Conservation (phyloP, 1,284 basidiomycete genomes). For the Naganishia albida region DNA sequence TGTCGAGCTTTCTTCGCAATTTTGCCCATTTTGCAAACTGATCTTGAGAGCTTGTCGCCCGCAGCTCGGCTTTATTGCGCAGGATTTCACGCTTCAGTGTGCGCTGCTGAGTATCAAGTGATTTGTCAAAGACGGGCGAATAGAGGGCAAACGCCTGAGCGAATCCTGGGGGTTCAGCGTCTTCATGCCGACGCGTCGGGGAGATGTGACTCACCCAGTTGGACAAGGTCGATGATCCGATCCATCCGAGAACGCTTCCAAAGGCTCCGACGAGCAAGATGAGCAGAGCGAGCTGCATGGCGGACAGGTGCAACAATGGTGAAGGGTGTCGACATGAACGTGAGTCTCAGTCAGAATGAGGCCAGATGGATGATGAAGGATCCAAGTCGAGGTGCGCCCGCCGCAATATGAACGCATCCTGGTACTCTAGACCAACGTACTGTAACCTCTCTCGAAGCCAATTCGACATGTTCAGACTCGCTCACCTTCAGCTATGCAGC, state of each 20-base stretch:
- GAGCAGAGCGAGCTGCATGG: conserved; percentile 64
- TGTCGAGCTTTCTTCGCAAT: conserved; percentile 85
- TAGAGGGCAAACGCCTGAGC: conserved; percentile 36
- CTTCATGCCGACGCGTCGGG: background rate
- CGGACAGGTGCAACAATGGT: no score
- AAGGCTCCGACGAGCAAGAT: conserved; percentile 78
- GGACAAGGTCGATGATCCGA: conserved; percentile 77
- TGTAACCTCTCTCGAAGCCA: no score
- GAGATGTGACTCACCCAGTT: conserved; percentile 65
- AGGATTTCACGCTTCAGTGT: conserved; percentile 75
- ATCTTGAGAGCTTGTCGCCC: conserved; percentile 90
- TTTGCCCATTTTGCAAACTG: conserved; percentile 99
- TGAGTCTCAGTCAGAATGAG: background rate
- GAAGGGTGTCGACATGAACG: background rate
- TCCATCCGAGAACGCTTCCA: conserved; percentile 80
- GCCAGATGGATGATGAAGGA: background rate
- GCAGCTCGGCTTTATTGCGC: conserved; percentile 76
- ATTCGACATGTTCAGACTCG: no score
- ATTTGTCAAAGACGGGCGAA: conserved; percentile 22
- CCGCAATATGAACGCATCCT: no score
- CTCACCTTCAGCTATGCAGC: background rate
- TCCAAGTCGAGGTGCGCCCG: background rate
- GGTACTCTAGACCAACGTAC: no score
- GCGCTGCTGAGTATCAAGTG: conserved; percentile 13
- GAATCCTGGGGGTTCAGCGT: background rate